phyloP scores from a whole-genome alignment of 441 rosid genomes.

The Theobroma grandiflorum region DNA sequence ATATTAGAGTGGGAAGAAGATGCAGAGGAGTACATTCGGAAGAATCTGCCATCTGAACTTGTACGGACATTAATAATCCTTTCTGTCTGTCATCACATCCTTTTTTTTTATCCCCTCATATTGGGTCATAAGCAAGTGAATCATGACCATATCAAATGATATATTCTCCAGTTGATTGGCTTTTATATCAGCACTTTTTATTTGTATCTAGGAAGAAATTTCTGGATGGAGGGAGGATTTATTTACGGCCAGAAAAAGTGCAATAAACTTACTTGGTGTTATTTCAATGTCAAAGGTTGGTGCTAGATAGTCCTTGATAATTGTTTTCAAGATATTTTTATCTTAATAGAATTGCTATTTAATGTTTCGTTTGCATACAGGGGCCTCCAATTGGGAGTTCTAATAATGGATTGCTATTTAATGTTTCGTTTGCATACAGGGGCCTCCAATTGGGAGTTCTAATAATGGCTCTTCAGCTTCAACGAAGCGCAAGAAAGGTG shows the following conservation, averaged over 20 bases:
- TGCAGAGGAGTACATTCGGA: conserved; percentile 82
- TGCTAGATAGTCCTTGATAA: conserved; percentile 25
- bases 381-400: conserved; percentile 71
- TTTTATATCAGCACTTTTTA: conserved; percentile 10
- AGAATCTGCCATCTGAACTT: conserved; percentile 87
- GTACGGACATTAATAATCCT: conserved; percentile 46
- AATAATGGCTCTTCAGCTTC: conserved; percentile 52
- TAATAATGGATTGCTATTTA: too few relatives aligned
- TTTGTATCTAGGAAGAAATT: conserved; percentile 66
- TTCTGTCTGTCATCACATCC: conserved; percentile 13
- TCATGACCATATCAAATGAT: conserved; percentile 11
- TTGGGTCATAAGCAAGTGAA: not conserved
- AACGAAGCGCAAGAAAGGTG: conserved; percentile 84
- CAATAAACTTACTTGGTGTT: conserved; percentile 84
- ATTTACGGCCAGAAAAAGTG: conserved; percentile 88
- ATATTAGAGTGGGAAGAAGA: conserved; percentile 91
- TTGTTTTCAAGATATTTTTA: conserved; percentile 26
- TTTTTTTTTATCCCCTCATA: not conserved
- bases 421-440: conserved; percentile 71
- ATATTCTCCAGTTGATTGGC: conserved; percentile 23
- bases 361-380: conserved; percentile 45
- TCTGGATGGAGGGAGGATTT: conserved; percentile 95
- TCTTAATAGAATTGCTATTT: conserved; percentile 28
- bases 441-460: conserved; percentile 66
- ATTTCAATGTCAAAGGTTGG: conserved; percentile 83